A percentile compares a stretch with the other conserved stretches of the same genome.
phyloP scores from a whole-genome alignment of 495 filamentous ascomycete genomes.

The Hypoxylon perforatum region DNA sequence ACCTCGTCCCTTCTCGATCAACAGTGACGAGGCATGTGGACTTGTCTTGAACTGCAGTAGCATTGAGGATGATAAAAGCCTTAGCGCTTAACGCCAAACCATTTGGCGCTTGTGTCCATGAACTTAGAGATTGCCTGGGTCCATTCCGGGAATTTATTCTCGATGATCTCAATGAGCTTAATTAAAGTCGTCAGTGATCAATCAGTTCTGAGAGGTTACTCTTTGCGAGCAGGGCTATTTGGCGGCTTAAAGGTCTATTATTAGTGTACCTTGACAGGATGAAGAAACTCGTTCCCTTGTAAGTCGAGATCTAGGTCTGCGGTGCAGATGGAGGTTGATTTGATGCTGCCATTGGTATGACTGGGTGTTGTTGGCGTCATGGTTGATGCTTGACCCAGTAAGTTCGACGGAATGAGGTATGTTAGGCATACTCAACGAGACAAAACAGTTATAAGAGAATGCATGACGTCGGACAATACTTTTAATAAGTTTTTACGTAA shows the following conservation, averaged over 20 bases:
- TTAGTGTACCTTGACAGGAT: not conserved
- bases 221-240: conserved; percentile 1
- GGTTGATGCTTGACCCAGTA: not conserved
- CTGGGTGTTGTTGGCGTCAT: conserved; percentile 9
- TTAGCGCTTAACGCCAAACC: not conserved
- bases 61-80: conserved; percentile 4
- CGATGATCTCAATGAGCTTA: conserved; percentile 7
- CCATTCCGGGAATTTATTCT: not conserved
- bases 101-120: not conserved
- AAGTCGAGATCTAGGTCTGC: not conserved
- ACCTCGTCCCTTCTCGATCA: not conserved
- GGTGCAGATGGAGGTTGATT: not conserved
- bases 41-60: not conserved
- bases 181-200: conserved; percentile 1
- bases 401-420: not conserved
- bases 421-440: not conserved
- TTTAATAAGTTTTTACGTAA: not conserved
- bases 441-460: not conserved
- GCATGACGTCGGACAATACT: not conserved
- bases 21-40: not conserved
- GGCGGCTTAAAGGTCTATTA: not conserved
- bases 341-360: not conserved
- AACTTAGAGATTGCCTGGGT: not conserved
- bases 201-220: not conserved
- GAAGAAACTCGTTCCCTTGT: no score